Base-by-base conservation (phyloP, 768 basidiomycete species). In the Grammothele lineata region DNA sequence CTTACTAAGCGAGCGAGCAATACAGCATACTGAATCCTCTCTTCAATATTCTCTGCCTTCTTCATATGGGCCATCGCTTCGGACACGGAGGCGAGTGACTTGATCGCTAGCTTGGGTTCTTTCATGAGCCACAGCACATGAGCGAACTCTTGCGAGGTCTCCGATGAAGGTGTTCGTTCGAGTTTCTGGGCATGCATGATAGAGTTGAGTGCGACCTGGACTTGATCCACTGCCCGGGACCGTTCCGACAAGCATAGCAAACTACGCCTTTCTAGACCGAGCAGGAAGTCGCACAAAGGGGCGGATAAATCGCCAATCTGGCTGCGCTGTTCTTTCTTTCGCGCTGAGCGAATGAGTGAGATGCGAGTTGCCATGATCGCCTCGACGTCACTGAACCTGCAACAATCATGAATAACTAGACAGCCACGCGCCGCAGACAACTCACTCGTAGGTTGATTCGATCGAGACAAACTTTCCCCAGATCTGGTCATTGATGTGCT, bases 81-180 rank as follows among this genome's bases (percentile, higher is more conserved):
- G 14, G 27, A 30, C 14, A 7, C 8, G 14, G 27, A 30, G 27
- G 14, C 8, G 27, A 30, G 27, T 30, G 27, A 83, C 50, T 85
- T 77, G 37, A 94, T 84, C 0, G 95, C 94, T 4, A 85, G 64
- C 50, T 81, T 82, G 56, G 92, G 87, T 61, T 99, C 95, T 36
- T 80, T 81, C 50, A 90, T 85, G 9, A 78, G 65, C 92, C 95
- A 98, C 6, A 98, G 73, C 15, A 97, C 92, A 48, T 84, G 80
- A 14, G 95, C 86, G 56, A 91, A 92, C 61, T 96, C 94, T 57
- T 84, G 75, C 0, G 82, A 78, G 19, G 87, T 79, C 23, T 76
- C 71, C n/a, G 69, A 68, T 3, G 78, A 70, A 0, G 74, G 61
- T 1, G 45, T 53, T 1, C 51, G 59, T 49, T 80, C 80, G 4